Base-by-base conservation (phyloP, 2,329 filamentous ascomycete species). In the Penicillium verrucosum region DNA sequence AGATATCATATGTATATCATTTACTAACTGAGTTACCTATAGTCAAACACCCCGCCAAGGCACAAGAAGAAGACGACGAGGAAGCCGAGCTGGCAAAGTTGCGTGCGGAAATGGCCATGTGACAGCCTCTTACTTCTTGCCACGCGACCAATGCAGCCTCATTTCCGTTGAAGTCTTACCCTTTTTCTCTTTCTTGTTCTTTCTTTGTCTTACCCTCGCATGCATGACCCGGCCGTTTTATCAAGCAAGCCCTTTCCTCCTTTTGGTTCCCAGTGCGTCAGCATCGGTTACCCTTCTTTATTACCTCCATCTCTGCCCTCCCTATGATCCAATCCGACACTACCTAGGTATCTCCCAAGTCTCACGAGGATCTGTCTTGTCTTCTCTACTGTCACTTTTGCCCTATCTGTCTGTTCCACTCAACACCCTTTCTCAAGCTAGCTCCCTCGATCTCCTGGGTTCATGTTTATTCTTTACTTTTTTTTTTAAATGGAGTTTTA, bases 41-140 rank as follows among this genome's bases (percentile, higher is more conserved):
- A 79, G 77, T 76, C 65, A 77, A 75, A 72, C 75, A 76, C 60
- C 80, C 79, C 68, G 67, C 76, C 60, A 73, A 78, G 75, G 78
- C 65, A 70, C 73, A 59, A 73, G 86, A 89, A 71, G 91, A 96
- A 74, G 92, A 97, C 74, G 93, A 97, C 82, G 94, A 97, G 72
- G 93, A 97, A 75, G 93, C 88, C 68, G 93, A 97, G 79, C 81
- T 97, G 70, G 85, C 89, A 76, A 97, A 94, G 78, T 77, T 99
- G 66, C 92, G 96, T 74, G 92, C 91, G 36, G 93, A 97, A 77
- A 97, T 97, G 93, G 92, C 92, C 63, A 96, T 97, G 88, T 96
- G 76, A 76, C 69, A 45, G 43, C 38, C 41, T 18, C 47, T 52
- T 51, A 36, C 34, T 44, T 44, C 41, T 25, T 14, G 41, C 25